Conservation (phyloP, 352 stramenopile species). For the Globisporangium yorkense region DNA sequence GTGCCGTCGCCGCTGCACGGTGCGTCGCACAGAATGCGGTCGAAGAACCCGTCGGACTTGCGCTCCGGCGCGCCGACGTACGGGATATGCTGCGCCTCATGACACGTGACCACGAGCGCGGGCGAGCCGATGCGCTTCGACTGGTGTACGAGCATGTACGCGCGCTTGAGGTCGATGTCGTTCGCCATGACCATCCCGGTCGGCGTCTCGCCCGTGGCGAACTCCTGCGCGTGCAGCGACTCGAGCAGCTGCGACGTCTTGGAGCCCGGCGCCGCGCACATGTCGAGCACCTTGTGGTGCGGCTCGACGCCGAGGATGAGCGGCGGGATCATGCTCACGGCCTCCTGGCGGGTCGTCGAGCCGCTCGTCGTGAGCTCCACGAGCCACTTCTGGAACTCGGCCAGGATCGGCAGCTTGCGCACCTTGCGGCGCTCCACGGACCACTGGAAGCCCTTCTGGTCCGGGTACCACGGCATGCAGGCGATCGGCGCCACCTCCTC, state of each 20-base stretch:
- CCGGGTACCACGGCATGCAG: constrained; percentile 87
- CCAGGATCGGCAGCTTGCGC: constrained; percentile 88
- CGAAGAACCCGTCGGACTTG: constrained; percentile 87
- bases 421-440: constrained; percentile 86
- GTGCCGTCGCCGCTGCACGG: constrained; percentile 98
- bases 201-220: constrained; percentile 66
- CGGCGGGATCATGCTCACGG: constrained; percentile 98
- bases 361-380: constrained; percentile 92
- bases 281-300: constrained; percentile 94
- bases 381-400: constrained; percentile 95
- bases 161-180: constrained; percentile 95
- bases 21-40: constrained; percentile 98
- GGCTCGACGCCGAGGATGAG: constrained; percentile 94
- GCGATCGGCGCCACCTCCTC: constrained; percentile 78
- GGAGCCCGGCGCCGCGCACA: constrained; percentile 97
- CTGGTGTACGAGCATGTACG: constrained; percentile 98
- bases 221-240: constrained; percentile 82
- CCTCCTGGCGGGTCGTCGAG: constrained; percentile 97
- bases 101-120: constrained; percentile 93
- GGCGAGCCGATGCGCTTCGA: constrained; percentile 95
- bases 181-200: constrained; percentile 95
- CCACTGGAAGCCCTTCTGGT: constrained; percentile 88
- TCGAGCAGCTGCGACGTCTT: constrained; percentile 99
- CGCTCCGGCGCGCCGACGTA: constrained; percentile 70
- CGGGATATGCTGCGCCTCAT: constrained; percentile 95